Base-by-base conservation (phyloP, 1,284 basidiomycete species). In the Ceratobasidium sp. region DNA sequence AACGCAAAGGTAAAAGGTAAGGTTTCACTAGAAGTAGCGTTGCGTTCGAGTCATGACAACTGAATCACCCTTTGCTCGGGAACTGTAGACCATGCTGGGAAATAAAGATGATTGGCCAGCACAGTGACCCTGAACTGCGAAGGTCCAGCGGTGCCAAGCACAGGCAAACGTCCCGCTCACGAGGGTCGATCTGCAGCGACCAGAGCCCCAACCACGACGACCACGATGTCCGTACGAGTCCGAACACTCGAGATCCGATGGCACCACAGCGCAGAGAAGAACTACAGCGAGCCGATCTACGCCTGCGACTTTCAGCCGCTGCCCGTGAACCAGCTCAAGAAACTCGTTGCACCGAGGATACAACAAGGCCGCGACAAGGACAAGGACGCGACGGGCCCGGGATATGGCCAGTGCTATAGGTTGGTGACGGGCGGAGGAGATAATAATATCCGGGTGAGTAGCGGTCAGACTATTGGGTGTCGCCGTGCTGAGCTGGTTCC, bases 361-460 rank as follows among this genome's bases (percentile, higher is more conserved):
- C 91, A 90, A 83, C 89, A 90, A 82, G 79, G 79, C 71, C 91
- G 90, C 4, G 81, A 85, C 27, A 86, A 88, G 77, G 88, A 91
- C 79, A 87, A 86, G 81, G 86, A 83, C 78, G 58, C 56, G 58
- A 53, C 48, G 1, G 59, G 34, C 9, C 71, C 37, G 24, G 62
- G 63, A 1, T 65, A 64, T 69, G 87, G 83, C 78, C 85, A 87
- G 22, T 83, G 84, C 9, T 90, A 92, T 81, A 86, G 90, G 65
- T 61, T 98, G 98, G 97, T 96, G 0, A 98, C 98, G 0, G 96
- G 92, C 11, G 97, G 97, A 59, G 97, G 97, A 80, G 97, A 99
- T 82, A 98, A 97, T 81, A 93, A 97, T 85, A 95, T 98, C 79
- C 86, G 96, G 81, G 96, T 98, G 80, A 82, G 93, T 88, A 77